phyloP scores from a whole-genome alignment of 805 yeast genomes.

The Candida coquimbonensis region DNA sequence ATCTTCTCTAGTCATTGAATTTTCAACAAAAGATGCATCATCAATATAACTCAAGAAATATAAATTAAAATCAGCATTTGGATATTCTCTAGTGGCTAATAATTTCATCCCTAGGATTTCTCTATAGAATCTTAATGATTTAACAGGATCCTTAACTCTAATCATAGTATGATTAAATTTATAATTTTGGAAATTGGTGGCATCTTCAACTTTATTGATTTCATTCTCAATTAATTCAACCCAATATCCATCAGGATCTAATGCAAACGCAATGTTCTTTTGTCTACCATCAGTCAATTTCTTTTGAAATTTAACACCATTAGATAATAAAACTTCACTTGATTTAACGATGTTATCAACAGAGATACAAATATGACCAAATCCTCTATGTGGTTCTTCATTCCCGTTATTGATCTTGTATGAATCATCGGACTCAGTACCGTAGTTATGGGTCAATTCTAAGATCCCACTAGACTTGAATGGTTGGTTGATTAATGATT shows the following conservation, averaged over 20 bases:
- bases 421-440: conserved; percentile 50
- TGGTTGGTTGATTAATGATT: conserved; percentile 11
- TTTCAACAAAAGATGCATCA: conserved; percentile 34
- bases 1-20: conserved; percentile 25
- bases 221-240: conserved; percentile 72
- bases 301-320: conserved; percentile 75
- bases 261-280: conserved; percentile 85
- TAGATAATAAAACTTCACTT: conserved; percentile 49
- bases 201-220: conserved; percentile 32
- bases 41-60: conserved; percentile 78
- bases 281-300: conserved; percentile 86
- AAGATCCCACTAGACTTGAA: conserved; percentile 50
- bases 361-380: conserved; percentile 88
- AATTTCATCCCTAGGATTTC: conserved; percentile 78
- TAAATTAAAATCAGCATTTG: conserved; percentile 71
- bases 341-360: conserved; percentile 69
- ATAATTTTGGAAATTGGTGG: conserved; percentile 28
- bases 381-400: conserved; percentile 77
- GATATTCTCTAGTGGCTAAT: conserved; percentile 46
- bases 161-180: conserved; percentile 86
- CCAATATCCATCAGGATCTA: conserved; percentile 98
- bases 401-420: conserved; percentile 76
- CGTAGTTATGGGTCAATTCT: conserved; percentile 79
- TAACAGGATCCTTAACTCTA: conserved; percentile 78
- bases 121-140: conserved; percentile 71